Percentiles rank a stretch among this genome's conserved stretches.
Evolutionary conservation across 345 rosid genomes (phyloP).

Genomic region (Brassica juncea): DNA sequence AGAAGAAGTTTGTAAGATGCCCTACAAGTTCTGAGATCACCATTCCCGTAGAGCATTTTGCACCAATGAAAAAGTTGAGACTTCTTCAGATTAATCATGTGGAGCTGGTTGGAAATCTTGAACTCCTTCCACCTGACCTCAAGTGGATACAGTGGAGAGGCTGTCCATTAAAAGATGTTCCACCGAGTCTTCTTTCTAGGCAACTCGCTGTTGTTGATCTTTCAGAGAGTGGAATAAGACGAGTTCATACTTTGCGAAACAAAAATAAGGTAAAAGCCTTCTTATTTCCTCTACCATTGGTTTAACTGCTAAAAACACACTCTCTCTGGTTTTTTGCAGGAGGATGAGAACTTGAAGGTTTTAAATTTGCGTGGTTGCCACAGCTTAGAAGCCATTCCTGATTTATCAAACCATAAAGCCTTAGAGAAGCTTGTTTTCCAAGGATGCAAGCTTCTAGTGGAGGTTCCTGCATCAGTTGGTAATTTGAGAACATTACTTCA

Average conservation of each 20-base stretch:
- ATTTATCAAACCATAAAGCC: constrained; percentile 35
- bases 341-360: constrained; percentile 29
- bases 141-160: constrained; percentile 77
- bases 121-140: constrained; percentile 51
- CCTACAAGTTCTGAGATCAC: constrained; percentile 24
- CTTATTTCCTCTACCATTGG: background rate
- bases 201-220: constrained; percentile 73
- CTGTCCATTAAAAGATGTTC: constrained; percentile 52
- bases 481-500: constrained; percentile 20
- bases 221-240: constrained; percentile 53
- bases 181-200: constrained; percentile 41
- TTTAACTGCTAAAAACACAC: background rate
- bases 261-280: constrained; percentile 37
- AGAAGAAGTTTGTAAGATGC: constrained; percentile 12
- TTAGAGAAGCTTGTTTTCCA: constrained; percentile 37
- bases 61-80: constrained; percentile 53
- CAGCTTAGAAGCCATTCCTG: constrained; percentile 37
- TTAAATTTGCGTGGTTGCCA: constrained; percentile 32
- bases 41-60: constrained; percentile 44
- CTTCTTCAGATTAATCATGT: constrained; percentile 63
- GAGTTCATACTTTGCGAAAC: constrained; percentile 33
- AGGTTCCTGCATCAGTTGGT: constrained; percentile 34
- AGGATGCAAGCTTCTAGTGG: constrained; percentile 28
- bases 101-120: constrained; percentile 53
- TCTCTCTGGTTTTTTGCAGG: constrained; percentile 27